phyloP scores from a whole-genome alignment of 345 rosid genomes.

The Pistacia atlantica region DNA sequence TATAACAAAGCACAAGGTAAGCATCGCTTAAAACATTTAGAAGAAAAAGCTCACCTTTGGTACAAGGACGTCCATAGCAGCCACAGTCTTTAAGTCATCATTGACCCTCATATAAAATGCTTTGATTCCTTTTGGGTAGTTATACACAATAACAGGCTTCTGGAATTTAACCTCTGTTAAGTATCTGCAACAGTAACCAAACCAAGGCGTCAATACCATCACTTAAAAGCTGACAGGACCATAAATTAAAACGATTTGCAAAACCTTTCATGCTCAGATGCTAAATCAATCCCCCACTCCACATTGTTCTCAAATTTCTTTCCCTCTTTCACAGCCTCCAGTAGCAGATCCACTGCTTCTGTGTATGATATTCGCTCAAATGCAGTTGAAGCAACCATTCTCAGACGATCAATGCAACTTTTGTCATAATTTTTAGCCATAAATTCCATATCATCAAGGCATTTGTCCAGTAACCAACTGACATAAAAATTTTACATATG shows the following conservation, averaged over 20 bases:
- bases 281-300: conserved; percentile 93
- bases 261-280: conserved; percentile 97
- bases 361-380: conserved; percentile 82
- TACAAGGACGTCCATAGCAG: conserved; percentile 97
- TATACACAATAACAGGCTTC: conserved; percentile 90
- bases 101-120: conserved; percentile 97
- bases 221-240: background rate
- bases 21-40: background rate
- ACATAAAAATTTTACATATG: conserved; percentile 81
- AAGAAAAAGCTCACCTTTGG: conserved; percentile 66
- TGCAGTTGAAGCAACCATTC: conserved; percentile 81
- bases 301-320: conserved; percentile 77
- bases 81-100: conserved; percentile 89
- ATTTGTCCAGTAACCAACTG: conserved; percentile 83
- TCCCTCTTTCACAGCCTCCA: conserved; percentile 70
- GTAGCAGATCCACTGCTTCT: conserved; percentile 69
- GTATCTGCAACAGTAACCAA: conserved; percentile 49
- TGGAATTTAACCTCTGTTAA: conserved; percentile 83
- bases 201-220: conserved; percentile 4
- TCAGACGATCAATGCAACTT: conserved; percentile 72
- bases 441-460: conserved; percentile 84
- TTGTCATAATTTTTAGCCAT: conserved; percentile 80
- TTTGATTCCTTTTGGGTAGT: conserved; percentile 92
- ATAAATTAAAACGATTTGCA: background rate
- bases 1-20: background rate